Conservation (phyloP, 225 moss, liverwort and hornwort species). For the Sphagnum tenellum region DNA sequence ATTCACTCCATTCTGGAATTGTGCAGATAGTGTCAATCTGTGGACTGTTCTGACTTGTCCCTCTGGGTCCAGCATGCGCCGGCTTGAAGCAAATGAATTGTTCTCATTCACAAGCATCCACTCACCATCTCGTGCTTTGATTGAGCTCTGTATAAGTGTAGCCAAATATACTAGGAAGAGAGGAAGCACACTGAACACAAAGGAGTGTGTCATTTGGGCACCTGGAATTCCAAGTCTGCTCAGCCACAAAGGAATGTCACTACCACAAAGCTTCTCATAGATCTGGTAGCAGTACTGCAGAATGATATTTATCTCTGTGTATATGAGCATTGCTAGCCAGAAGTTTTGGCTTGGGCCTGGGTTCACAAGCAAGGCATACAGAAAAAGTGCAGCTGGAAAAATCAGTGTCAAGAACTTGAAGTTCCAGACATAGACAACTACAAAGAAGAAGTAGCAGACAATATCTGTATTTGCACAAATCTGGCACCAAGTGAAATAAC, state of each 20-base stretch:
- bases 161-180: constrained; percentile 85
- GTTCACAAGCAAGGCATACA: constrained; percentile 88
- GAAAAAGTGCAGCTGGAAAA: constrained; percentile 79
- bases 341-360: constrained; percentile 90
- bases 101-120: constrained; percentile 88
- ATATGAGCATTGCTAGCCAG: constrained; percentile 95
- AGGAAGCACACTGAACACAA: constrained; percentile 92
- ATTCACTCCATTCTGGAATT: constrained; percentile 24
- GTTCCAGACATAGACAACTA: constrained; percentile 86
- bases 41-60: constrained; percentile 14
- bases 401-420: constrained; percentile 87
- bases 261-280: constrained; percentile 68
- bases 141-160: constrained; percentile 89
- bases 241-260: constrained; percentile 59
- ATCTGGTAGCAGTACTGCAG: constrained; percentile 92
- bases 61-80: constrained; percentile 48
- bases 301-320: constrained; percentile 85
- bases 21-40: constrained; percentile 29
- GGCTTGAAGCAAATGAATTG: constrained; percentile 45
- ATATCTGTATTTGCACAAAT: constrained; percentile 70
- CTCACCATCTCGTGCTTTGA: constrained; percentile 95
- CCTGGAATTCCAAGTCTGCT: constrained; percentile 73
- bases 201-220: constrained; percentile 67
- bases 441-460: constrained; percentile 97
- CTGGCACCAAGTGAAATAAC: constrained; percentile 60